phyloP scores from a whole-genome alignment of 164 flowering plant genomes.

The Dillenia suffruticosa region DNA sequence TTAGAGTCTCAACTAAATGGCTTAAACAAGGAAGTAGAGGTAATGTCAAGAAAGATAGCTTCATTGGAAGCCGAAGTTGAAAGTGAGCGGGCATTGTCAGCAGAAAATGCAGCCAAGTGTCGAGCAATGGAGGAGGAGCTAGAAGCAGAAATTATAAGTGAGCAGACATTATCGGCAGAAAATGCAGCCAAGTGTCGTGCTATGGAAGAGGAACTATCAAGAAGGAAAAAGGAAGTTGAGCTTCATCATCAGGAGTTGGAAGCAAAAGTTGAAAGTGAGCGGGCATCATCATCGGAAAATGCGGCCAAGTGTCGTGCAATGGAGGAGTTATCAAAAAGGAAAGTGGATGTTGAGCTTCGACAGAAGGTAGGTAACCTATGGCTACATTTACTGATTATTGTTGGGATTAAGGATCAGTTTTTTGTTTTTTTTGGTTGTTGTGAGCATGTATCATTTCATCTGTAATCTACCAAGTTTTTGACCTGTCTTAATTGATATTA shows the following conservation, averaged over 20 bases:
- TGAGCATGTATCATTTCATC: no score
- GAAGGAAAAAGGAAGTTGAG: slow-evolving; percentile 36
- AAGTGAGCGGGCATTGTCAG: slow-evolving; percentile 44
- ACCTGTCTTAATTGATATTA: no score
- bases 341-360: slow-evolving; percentile 34
- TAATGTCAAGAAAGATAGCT: slow-evolving; percentile 36
- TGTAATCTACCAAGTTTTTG: no score
- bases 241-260: slow-evolving; percentile 17
- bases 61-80: slow-evolving; percentile 45
- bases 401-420: no score
- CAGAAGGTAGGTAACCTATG: slow-evolving; percentile 4
- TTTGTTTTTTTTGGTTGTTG: no score
- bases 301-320: slow-evolving; percentile 36
- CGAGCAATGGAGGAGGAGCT: slow-evolving; percentile 47
- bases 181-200: slow-evolving; percentile 32
- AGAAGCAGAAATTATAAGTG: slow-evolving; percentile 38
- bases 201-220: slow-evolving; percentile 50
- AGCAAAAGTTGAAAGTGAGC: slow-evolving; percentile 45
- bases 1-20: slow-evolving; percentile 43
- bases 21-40: slow-evolving; percentile 43
- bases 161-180: slow-evolving; percentile 41
- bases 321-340: slow-evolving; percentile 44
- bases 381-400: no score
- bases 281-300: slow-evolving; percentile 36
- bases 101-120: slow-evolving; percentile 35